Evolutionary conservation across 768 basidiomycete genomes (phyloP).

Genomic region (Pisolithus tinctorius): DNA sequence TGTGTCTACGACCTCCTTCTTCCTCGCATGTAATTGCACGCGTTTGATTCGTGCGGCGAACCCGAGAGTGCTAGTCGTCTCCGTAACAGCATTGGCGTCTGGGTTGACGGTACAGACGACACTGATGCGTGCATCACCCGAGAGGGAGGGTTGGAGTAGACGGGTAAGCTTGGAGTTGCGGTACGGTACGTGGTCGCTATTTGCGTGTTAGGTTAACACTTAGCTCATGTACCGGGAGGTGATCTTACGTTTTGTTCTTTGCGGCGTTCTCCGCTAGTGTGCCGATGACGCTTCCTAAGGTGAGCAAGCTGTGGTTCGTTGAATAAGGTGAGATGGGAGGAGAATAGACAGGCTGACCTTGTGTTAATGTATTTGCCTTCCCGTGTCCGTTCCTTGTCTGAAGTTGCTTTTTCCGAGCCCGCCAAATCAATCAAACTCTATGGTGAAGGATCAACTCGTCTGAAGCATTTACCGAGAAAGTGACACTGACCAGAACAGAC

Average conservation of each 20-base stretch:
- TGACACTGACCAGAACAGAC: slow-evolving; percentile 55
- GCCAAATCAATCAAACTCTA: slow-evolving; percentile 94
- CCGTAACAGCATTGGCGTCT: slow-evolving; percentile 66
- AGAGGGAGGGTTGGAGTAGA: slow-evolving; percentile 89
- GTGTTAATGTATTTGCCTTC: slow-evolving; percentile 98
- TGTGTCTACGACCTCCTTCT: slow-evolving; percentile 93
- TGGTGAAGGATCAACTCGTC: neutral
- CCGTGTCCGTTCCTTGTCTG: slow-evolving; percentile 89
- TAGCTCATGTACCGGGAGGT: neutral
- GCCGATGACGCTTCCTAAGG: slow-evolving; percentile 87
- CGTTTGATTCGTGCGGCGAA: slow-evolving; percentile 91
- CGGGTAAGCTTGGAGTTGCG: slow-evolving; percentile 94
- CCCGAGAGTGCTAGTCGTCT: slow-evolving; percentile 82
- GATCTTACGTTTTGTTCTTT: slow-evolving; percentile 58
- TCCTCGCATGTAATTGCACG: slow-evolving; percentile 81
- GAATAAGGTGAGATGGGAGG: neutral
- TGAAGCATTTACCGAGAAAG: neutral
- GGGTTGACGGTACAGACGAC: slow-evolving; percentile 97
- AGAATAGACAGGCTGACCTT: slow-evolving; percentile 35
- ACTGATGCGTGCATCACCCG: slow-evolving; percentile 92
- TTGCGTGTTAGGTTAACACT: neutral
- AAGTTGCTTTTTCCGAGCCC: slow-evolving; percentile 93
- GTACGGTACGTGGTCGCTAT: slow-evolving; percentile 85
- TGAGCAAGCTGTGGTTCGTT: slow-evolving; percentile 57
- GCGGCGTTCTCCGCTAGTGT: slow-evolving; percentile 86